These are phyloP conservation scores for Francoa sonchifolia DNA, from an alignment of 441 rosid species.

Conservation along the genomic window DNA sequence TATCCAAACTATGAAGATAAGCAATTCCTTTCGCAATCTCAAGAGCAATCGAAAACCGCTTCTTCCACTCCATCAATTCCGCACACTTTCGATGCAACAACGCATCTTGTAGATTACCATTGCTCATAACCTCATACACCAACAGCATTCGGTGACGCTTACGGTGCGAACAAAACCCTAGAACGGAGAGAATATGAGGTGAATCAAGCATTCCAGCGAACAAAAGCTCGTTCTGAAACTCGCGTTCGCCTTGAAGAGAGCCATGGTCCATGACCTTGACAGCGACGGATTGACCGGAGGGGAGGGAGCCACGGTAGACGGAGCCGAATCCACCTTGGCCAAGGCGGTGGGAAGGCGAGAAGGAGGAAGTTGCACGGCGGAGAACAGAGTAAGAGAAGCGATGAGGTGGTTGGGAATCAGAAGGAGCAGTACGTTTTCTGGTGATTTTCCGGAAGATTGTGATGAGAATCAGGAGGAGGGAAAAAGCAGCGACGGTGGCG, in stretches of 20 bases:
- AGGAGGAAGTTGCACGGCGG: conserved; percentile 62
- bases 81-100: not conserved
- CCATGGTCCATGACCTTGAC: conserved; percentile 89
- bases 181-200: conserved; percentile 41
- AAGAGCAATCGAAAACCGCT: not conserved
- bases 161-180: conserved; percentile 60
- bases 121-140: conserved; percentile 26
- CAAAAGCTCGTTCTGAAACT: conserved; percentile 84
- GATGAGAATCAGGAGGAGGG: conserved; percentile 40
- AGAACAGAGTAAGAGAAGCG: conserved; percentile 61
- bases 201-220: conserved; percentile 64
- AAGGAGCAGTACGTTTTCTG: conserved; percentile 47
- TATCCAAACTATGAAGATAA: not conserved
- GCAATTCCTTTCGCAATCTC: not conserved
- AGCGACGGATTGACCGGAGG: conserved; percentile 24
- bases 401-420: conserved; percentile 50
- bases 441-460: conserved; percentile 55
- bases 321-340: conserved; percentile 96
- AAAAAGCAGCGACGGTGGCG: conserved; percentile 42
- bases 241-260: conserved; percentile 80
- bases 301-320: conserved; percentile 41
- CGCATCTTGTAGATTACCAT: not conserved
- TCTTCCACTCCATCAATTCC: not conserved
- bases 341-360: conserved; percentile 49
- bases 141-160: conserved; percentile 59